Evolutionary conservation across 108 stramenopile species (phyloP).

Genomic region (Poteriospumella lacustris): DNA sequence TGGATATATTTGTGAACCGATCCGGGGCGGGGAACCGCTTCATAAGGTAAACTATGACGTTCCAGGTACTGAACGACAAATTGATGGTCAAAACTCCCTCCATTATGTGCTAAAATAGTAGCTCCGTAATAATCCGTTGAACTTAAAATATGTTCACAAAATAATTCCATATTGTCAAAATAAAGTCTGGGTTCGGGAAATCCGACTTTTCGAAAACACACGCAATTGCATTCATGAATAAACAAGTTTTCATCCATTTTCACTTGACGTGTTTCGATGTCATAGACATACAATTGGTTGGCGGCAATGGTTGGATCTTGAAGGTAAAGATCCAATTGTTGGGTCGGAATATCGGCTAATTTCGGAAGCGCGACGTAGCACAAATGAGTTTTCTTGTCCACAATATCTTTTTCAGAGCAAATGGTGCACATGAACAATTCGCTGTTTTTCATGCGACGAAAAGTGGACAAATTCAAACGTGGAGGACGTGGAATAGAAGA

Average conservation of each 20-base stretch:
- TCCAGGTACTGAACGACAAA: slow-evolving; percentile 7
- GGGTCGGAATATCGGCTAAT: slow-evolving; percentile 6
- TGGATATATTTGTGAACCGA: slow-evolving; percentile 8
- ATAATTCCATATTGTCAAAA: slow-evolving; percentile 9
- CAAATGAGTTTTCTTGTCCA: slow-evolving; percentile 8
- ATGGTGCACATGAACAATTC: slow-evolving; percentile 7
- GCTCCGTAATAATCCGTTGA: slow-evolving; percentile 7
- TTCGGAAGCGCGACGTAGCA: slow-evolving; percentile 6
- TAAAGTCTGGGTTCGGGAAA: slow-evolving; percentile 7
- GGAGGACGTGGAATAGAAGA: slow-evolving; percentile 6
- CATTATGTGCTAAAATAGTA: slow-evolving; percentile 9
- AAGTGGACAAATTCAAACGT: slow-evolving; percentile 8
- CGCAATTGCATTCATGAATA: slow-evolving; percentile 8
- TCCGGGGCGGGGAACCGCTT: slow-evolving; percentile 5
- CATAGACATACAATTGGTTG: slow-evolving; percentile 8
- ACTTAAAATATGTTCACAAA: slow-evolving; percentile 9
- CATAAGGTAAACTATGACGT: slow-evolving; percentile 8
- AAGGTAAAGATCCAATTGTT: slow-evolving; percentile 8
- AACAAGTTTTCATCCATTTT: slow-evolving; percentile 9
- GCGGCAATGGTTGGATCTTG: slow-evolving; percentile 6
- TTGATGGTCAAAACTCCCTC: slow-evolving; percentile 7
- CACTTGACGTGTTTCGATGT: slow-evolving; percentile 7
- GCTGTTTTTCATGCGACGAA: slow-evolving; percentile 7
- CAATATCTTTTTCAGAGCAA: slow-evolving; percentile 8
- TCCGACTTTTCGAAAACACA: slow-evolving; percentile 7